Percentiles rank a stretch among this genome's conserved stretches.
phyloP scores from a whole-genome alignment of 139 green algal genomes.

The Gonium pectorale region DNA sequence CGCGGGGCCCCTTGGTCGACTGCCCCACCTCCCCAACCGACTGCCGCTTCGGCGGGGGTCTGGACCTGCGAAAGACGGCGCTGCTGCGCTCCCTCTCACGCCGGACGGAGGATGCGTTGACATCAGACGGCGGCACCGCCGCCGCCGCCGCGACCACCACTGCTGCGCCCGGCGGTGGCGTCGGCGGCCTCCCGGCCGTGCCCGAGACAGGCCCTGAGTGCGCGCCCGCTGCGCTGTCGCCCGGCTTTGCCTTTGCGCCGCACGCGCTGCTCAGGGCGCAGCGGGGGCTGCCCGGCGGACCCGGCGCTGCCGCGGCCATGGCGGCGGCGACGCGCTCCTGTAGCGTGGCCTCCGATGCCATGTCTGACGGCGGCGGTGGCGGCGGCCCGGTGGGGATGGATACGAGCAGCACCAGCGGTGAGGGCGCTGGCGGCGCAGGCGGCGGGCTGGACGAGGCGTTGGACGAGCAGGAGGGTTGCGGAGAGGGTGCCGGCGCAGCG shows the following conservation, averaged over 20 bases:
- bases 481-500: no score
- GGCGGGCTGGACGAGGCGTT: background rate
- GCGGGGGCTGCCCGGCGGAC: background rate
- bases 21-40: constrained; percentile 42
- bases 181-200: background rate
- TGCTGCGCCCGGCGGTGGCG: background rate
- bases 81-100: constrained; percentile 47
- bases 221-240: background rate
- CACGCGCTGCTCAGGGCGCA: background rate
- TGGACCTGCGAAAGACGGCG: constrained; percentile 57
- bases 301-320: no score
- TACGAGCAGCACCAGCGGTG: constrained; percentile 11
- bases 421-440: background rate
- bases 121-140: background rate
- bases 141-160: background rate
- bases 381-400: constrained; percentile 2
- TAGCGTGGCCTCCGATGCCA: background rate
- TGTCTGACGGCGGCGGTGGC: constrained; percentile 2
- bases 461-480: constrained; percentile 5
- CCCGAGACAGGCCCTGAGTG: background rate
- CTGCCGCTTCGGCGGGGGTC: constrained; percentile 19
- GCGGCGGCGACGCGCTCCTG: background rate
- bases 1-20: background rate
- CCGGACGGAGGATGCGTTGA: background rate
- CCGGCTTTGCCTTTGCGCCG: background rate